A percentile compares a stretch with the other conserved stretches of the same genome.
Conservation (phyloP, 2,329 filamentous ascomycete genomes). For the Penicillium corylophilum region DNA sequence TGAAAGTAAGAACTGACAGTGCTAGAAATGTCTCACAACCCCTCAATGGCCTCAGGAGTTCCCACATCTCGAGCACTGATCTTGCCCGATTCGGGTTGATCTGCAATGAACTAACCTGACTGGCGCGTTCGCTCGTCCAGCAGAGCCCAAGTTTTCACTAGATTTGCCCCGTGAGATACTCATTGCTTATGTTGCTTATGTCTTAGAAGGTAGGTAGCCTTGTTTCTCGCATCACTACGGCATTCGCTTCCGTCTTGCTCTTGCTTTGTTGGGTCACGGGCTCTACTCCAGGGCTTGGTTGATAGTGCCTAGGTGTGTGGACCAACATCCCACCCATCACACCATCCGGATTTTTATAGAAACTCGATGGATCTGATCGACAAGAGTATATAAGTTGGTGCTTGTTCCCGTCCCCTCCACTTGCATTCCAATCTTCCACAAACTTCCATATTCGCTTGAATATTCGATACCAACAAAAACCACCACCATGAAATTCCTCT, state of each 20-base stretch:
- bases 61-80: not conserved
- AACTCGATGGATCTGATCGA: not conserved
- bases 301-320: not conserved
- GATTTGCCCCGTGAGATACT: not conserved
- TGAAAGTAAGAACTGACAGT: not conserved
- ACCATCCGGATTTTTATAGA: not conserved
- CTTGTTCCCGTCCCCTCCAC: not conserved
- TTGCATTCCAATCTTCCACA: not conserved
- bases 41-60: constrained; percentile 1
- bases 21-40: constrained; percentile 15
- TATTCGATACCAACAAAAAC: not conserved
- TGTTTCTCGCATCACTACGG: not conserved
- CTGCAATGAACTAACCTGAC: constrained; percentile 2
- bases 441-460: not conserved
- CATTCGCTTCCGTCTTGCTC: not conserved
- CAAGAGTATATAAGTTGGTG: not conserved
- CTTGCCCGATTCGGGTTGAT: constrained; percentile 7
- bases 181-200: constrained; percentile 2
- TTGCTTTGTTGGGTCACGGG: not conserved
- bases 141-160: not conserved
- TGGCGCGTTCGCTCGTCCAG: not conserved
- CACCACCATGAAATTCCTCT: constrained; percentile 31
- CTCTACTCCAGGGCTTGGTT: not conserved
- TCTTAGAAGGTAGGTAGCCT: constrained; percentile 1
- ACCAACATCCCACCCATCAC: not conserved